phyloP scores from a whole-genome alignment of 495 filamentous ascomycete genomes.

The Daldinia grandis region DNA sequence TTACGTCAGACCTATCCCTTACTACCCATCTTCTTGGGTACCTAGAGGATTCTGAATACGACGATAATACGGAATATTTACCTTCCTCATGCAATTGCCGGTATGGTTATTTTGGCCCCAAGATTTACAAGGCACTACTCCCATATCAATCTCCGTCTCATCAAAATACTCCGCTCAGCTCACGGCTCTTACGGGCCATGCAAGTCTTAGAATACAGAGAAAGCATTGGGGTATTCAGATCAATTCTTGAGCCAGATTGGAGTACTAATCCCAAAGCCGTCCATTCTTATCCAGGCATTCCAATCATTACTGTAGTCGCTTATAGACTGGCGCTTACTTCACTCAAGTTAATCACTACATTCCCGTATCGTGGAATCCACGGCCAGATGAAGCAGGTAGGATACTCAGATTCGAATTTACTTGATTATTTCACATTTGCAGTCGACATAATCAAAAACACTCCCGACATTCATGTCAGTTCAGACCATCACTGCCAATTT shows the following conservation, averaged over 20 bases:
- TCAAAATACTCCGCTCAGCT: neutral
- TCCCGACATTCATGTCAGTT: neutral
- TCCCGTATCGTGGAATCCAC: too few relatives aligned
- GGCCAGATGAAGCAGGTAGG: neutral
- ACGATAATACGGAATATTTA: too few relatives aligned
- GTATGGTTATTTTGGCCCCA: neutral
- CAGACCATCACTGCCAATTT: too few relatives aligned
- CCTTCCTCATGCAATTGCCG: neutral
- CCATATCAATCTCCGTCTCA: slow-evolving; percentile 22
- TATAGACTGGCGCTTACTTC: too few relatives aligned
- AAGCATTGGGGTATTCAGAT: neutral
- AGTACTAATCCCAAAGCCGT: neutral
- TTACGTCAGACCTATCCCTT: neutral
- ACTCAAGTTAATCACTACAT: too few relatives aligned
- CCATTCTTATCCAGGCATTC: neutral
- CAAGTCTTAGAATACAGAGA: accelerated
- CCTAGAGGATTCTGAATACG: neutral
- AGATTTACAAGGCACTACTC: slow-evolving; percentile 7
- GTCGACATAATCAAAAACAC: neutral
- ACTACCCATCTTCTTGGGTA: neutral
- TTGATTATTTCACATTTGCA: neutral
- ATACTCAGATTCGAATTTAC: neutral
- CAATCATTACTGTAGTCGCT: neutral
- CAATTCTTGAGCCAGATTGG: slow-evolving; percentile 26
- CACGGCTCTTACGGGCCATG: neutral